phyloP scores from a whole-genome alignment of 2,329 filamentous ascomycete species.

The Ramularia endophylla region DNA sequence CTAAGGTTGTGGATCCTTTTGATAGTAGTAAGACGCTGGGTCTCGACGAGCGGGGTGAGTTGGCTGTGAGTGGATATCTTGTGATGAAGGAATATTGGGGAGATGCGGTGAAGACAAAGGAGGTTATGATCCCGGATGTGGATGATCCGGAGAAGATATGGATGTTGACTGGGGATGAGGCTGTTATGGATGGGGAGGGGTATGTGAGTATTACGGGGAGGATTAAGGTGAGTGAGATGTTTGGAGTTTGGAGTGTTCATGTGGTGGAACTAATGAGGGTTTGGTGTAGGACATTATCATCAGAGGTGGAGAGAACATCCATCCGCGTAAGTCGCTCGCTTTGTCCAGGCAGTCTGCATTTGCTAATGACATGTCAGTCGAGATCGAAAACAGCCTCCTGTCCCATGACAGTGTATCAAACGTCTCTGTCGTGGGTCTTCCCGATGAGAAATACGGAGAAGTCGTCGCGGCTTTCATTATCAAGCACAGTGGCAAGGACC shows the following conservation, averaged over 20 bases:
- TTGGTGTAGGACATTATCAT: slow-evolving; percentile 73
- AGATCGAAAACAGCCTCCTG: slow-evolving; percentile 84
- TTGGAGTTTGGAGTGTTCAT: slow-evolving; percentile 8
- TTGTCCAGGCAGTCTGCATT: too few species aligned
- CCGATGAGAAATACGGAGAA: slow-evolving; percentile 79
- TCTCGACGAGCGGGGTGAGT: slow-evolving; percentile 65
- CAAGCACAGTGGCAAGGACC: slow-evolving; percentile 38
- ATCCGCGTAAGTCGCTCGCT: slow-evolving; percentile 47
- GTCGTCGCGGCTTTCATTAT: slow-evolving; percentile 79
- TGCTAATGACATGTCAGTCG: slow-evolving; percentile 42
- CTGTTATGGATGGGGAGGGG: slow-evolving; percentile 72
- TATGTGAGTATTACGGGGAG: slow-evolving; percentile 85
- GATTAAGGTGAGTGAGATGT: slow-evolving; percentile 55
- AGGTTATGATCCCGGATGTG: slow-evolving; percentile 57
- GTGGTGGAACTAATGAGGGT: not conserved
- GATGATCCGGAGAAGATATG: slow-evolving; percentile 58
- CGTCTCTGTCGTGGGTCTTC: slow-evolving; percentile 75
- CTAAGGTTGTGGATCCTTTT: slow-evolving; percentile 67
- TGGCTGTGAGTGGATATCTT: slow-evolving; percentile 77
- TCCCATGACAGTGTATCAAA: slow-evolving; percentile 65
- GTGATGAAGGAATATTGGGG: slow-evolving; percentile 89
- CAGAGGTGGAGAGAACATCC: slow-evolving; percentile 90
- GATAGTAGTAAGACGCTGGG: slow-evolving; percentile 57
- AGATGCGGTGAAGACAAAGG: slow-evolving; percentile 62
- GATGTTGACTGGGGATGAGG: slow-evolving; percentile 94